phyloP scores from a whole-genome alignment of 805 yeast genomes.

The Candida rishiriensis region DNA sequence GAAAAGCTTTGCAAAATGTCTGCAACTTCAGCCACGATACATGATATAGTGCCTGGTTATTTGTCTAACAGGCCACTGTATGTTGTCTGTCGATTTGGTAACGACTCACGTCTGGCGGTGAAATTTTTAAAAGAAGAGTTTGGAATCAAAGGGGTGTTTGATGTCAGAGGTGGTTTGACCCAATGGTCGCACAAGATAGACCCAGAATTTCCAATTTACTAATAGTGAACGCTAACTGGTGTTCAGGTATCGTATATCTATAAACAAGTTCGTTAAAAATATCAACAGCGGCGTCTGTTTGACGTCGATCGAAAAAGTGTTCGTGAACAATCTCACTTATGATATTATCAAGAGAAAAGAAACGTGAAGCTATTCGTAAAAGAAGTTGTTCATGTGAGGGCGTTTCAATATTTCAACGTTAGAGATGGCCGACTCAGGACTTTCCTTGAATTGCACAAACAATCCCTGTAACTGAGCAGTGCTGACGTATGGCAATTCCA shows the following conservation, averaged over 20 bases:
- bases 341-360: too few species aligned
- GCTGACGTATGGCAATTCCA: constrained; percentile 56
- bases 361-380: constrained; percentile 28
- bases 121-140: constrained; percentile 46
- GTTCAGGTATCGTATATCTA: too few species aligned
- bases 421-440: constrained; percentile 68
- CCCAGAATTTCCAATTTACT: constrained; percentile 59
- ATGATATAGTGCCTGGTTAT: constrained; percentile 6
- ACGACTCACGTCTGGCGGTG: constrained; percentile 83
- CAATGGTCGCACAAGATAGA: constrained; percentile 65
- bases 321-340: too few species aligned
- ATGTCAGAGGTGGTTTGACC: constrained; percentile 74
- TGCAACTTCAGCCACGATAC: background rate
- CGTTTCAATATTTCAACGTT: constrained; percentile 49
- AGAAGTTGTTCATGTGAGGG: constrained; percentile 31
- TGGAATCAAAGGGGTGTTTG: constrained; percentile 49
- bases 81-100: constrained; percentile 83
- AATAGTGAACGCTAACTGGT: constrained; percentile 2
- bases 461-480: constrained; percentile 96
- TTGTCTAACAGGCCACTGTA: constrained; percentile 30
- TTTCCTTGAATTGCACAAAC: constrained; percentile 85
- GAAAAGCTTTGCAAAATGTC: constrained; percentile 36
- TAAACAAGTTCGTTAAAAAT: too few species aligned
- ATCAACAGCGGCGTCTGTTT: too few species aligned
- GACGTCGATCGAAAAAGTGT: too few species aligned